A percentile compares a stretch with the other conserved stretches of the same genome.
These are phyloP conservation scores for Colletotrichum tropicicola DNA, from an alignment of 2,329 filamentous ascomycete species.

Conservation along the genomic window DNA sequence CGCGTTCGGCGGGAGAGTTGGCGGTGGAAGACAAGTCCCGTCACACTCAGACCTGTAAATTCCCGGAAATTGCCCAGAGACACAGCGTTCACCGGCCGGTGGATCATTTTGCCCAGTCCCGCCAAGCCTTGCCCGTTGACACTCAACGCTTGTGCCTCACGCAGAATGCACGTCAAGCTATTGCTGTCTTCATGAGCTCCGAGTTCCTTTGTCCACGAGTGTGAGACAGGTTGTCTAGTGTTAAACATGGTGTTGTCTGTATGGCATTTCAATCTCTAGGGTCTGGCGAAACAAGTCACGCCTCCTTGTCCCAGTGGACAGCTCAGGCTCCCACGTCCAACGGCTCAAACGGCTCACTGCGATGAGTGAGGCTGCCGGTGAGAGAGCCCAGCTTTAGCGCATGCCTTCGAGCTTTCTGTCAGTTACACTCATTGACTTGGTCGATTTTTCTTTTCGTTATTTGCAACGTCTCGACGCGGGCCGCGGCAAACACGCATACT, in stretches of 20 bases:
- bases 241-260: not conserved
- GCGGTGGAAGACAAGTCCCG: too few species aligned
- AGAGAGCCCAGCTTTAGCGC: too few species aligned
- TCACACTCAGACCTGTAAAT: not conserved
- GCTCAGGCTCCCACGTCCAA: too few species aligned
- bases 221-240: not conserved
- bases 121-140: not conserved
- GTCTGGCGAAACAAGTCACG: too few species aligned
- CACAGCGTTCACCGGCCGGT: conserved; percentile 5
- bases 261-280: not conserved
- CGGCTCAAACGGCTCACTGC: too few species aligned
- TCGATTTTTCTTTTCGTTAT: too few species aligned
- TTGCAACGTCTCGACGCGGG: too few species aligned
- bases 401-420: too few species aligned
- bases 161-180: not conserved
- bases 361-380: too few species aligned
- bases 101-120: not conserved
- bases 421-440: too few species aligned
- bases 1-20: not conserved
- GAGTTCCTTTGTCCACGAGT: not conserved
- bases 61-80: conserved; percentile 8
- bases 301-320: not conserved
- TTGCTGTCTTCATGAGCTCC: not conserved
- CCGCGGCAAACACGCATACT: too few species aligned
- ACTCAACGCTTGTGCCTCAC: not conserved